Evolutionary conservation across 2,329 filamentous ascomycete species (phyloP), one percentile per base, ranked within the genome.

Genomic region (Periconia sp.): DNA sequence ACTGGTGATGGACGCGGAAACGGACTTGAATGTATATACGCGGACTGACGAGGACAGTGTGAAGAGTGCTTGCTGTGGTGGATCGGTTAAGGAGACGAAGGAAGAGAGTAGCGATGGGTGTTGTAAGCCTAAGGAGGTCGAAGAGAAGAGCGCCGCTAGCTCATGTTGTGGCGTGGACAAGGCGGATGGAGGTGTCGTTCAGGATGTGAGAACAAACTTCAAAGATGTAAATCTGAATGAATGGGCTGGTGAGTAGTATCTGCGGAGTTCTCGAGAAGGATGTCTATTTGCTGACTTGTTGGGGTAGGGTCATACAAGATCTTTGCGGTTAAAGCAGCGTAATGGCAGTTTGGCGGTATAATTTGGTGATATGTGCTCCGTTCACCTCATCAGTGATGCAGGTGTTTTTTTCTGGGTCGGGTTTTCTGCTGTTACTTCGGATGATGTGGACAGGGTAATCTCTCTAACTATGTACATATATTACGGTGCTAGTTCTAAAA

Each of bases 251-350:
- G 45, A 51, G 54, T 52, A 15, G 37, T 18, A 18, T 35, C 27
- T 11, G 10, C 23, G 27, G 6, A 9, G 11, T 15, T 44, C 13
- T 2, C 13, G 1, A 41, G n/a, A 17, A 20, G 10, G 23, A 18
- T 41, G 31, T 50, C 30, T 37, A 43, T 53, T 48, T 27, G 30
- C 58, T 62, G 6, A 57, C 35, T 13, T 17, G 6, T 37, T n/a
- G 8, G 27, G 18, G 1, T 41, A 57, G 63, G 76, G 3, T 79
- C 80, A 0, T 82, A 77, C 60, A 77, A 81, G 57, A 77, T 82
- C 41, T 82, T 80, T 58, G 80, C 79, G 2, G 65, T 82, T 44
- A 82, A 82, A 27, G 13, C 43, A 15, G 30, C 42, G 3, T 46
- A 30, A 41, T 37, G 3, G 33, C 33, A 13, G 13, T 11, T 37